Evolutionary conservation across 2,329 filamentous ascomycete species (phyloP).

Genomic region (Neonectria punicea): DNA sequence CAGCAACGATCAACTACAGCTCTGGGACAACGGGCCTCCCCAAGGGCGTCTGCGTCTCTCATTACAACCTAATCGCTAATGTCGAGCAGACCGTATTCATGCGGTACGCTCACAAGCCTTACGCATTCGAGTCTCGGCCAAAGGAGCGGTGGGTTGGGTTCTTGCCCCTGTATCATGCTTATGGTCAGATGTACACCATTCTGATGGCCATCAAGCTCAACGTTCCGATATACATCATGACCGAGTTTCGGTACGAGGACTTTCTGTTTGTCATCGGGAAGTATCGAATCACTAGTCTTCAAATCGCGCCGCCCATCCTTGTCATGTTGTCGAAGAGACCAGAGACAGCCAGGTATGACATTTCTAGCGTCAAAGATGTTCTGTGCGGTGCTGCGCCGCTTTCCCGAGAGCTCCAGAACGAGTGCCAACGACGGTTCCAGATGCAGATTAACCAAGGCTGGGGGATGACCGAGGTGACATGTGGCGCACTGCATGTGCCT

Average conservation of each 20-base stretch:
- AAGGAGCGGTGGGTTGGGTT: conserved; percentile 66
- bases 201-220: conserved; percentile 56
- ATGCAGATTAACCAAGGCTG: conserved; percentile 62
- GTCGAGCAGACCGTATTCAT: conserved; percentile 61
- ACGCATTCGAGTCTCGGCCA: conserved; percentile 49
- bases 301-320: conserved; percentile 67
- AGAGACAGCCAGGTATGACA: conserved; percentile 61
- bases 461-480: conserved; percentile 69
- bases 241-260: conserved; percentile 63
- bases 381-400: conserved; percentile 65
- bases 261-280: conserved; percentile 62
- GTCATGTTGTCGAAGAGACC: conserved; percentile 69
- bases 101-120: conserved; percentile 52
- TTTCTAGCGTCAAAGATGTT: conserved; percentile 59
- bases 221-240: conserved; percentile 66
- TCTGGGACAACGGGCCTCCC: conserved; percentile 63
- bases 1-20: conserved; percentile 61
- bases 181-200: conserved; percentile 64
- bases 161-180: conserved; percentile 74
- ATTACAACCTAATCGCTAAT: conserved; percentile 61
- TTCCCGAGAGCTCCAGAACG: conserved; percentile 53
- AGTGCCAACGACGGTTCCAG: conserved; percentile 56
- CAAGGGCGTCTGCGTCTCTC: conserved; percentile 62
- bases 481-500: conserved; percentile 55
- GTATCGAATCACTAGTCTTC: conserved; percentile 63